Base-by-base conservation (phyloP, 345 rosid genomes). In the Excoecaria agallocha region DNA sequence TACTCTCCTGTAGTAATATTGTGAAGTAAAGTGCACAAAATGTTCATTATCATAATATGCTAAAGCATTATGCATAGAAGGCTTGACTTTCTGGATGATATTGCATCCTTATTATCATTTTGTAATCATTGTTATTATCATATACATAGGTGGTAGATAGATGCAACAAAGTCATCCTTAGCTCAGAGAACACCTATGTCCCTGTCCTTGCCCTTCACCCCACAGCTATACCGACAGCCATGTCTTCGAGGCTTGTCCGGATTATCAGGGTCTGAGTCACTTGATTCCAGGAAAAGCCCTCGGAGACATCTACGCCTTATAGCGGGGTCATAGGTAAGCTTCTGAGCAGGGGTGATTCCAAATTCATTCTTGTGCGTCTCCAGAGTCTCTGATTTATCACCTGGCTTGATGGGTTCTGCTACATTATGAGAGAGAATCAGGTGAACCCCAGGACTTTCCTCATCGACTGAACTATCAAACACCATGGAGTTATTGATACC, bases 211-310 rank as follows among this genome's bases (percentile, higher is more conserved):
- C 74, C 71, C 80, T n/a, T 80, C 79, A 66, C 85, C 59, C 74
- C 84, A 69, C 91, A 82, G 13, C 37, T 37, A 55, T 82, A 90
- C 46, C 86, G 84, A 74, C 96, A 90, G 39, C 96, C 98, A 79
- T 95, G 94, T 61, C 84, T 87, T 62, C 85, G 83, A 35, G 96
- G 93, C 79, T 88, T 91, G 72, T 79, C 79, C 5, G 95, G 91
- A 82, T 91, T 86, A 55, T 84, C 89, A 6, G 83, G 80, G 20
- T 84, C 97, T 0, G 94, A 84, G 72, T 92, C 90, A 55, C 96
- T 90, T 35, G 97, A 68, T 86, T 92, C 99, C 65, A 89, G 63
- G 59, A 91, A 79, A 70, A 91, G 86, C 62, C 94, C 99, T 85
- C 96, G 80, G 35, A 92, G 86, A 85, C 97, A 86, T 74, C 92